Evolutionary conservation across 306 rosid species (phyloP), one percentile per base, ranked within the genome.

Genomic region (Quercus aquifolioides): DNA sequence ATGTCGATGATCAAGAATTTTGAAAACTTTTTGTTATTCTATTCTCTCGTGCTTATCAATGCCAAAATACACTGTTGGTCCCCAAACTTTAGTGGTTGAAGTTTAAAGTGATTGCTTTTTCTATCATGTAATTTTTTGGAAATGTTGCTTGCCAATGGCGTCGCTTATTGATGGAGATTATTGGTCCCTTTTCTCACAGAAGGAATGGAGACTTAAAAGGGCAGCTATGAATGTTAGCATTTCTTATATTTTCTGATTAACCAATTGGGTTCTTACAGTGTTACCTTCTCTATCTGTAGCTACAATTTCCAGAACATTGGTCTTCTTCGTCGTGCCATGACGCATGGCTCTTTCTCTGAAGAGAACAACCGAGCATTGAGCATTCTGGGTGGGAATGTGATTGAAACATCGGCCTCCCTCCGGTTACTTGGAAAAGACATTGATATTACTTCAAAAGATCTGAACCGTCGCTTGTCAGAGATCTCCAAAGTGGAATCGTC

Each of bases 271-370:
- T 67, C 14, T 65, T 4, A 59, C 3, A 15, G n/a, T 77, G 49
- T 69, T 59, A n/a, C 26, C 74, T 65, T 60, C 10, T 13, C n/a
- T 33, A 1, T 62, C 19, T 69, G 60, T 83, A 91, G 96, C 28
- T 87, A 88, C 79, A 80, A 57, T n/a, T 93, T 91, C 85, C 69
- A 78, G 80, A 84, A 58, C 69, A 26, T 63, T 17, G 43, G 62
- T 49, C 86, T 91, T 68, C 98, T 93, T 13, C 89, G 93, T 54
- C 92, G 96, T 4, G 96, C 98, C 4, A 81, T 93, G 93, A 93
- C 96, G 1, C 98, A 93, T 51, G 83, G 92, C 58, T 93, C 97
- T 3, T 93, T 89, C 90, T 93, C 97, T 0, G 88, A 87, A 74
- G 97, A 93, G 75, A 93, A 91, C 89, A 91, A 88, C 86, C 88